phyloP scores from a whole-genome alignment of 2,329 filamentous ascomycete genomes.

The Drechslerella dactyloides region DNA sequence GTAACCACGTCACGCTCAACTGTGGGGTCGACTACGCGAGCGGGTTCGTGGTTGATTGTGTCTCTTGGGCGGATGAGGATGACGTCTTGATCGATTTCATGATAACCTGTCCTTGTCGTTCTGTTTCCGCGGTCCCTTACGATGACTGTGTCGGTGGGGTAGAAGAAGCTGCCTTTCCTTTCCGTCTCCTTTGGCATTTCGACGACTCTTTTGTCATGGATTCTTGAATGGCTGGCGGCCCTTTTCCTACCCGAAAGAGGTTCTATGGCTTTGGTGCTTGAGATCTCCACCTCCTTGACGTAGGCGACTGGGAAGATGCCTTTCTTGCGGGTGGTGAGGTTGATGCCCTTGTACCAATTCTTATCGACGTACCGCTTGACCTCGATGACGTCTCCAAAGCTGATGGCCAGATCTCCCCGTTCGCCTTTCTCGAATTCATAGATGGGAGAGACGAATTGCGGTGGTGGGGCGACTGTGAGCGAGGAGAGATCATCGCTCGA shows the following conservation, averaged over 20 bases:
- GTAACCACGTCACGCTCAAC: slow-evolving; percentile 20
- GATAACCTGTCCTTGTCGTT: slow-evolving; percentile 30
- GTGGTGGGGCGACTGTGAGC: slow-evolving; percentile 16
- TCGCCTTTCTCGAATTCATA: slow-evolving; percentile 37
- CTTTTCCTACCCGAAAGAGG: slow-evolving; percentile 24
- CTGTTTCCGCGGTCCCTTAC: slow-evolving; percentile 39
- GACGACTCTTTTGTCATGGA: slow-evolving; percentile 27
- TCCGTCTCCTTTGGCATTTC: slow-evolving; percentile 43
- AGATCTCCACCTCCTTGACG: slow-evolving; percentile 42
- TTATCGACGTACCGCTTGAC: slow-evolving; percentile 43
- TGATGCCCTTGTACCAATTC: slow-evolving; percentile 45
- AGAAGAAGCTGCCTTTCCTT: slow-evolving; percentile 47
- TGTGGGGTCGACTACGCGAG: slow-evolving; percentile 18
- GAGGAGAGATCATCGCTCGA: slow-evolving; percentile 36
- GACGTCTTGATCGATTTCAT: slow-evolving; percentile 42
- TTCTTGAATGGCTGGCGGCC: slow-evolving; percentile 15
- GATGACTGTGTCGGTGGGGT: slow-evolving; percentile 40
- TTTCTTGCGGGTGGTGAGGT: slow-evolving; percentile 33
- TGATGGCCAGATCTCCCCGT: slow-evolving; percentile 31
- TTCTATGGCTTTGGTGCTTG: slow-evolving; percentile 36
- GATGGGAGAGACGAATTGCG: slow-evolving; percentile 38
- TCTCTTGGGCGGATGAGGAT: slow-evolving; percentile 39
- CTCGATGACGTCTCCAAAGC: slow-evolving; percentile 40
- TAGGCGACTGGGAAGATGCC: slow-evolving; percentile 45
- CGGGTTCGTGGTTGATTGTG: slow-evolving; percentile 33